A percentile compares a stretch with the other conserved stretches of the same genome.
These are phyloP conservation scores for Blastomyces percursus DNA, from an alignment of 2,329 filamentous ascomycete species.

Conservation along the genomic window DNA sequence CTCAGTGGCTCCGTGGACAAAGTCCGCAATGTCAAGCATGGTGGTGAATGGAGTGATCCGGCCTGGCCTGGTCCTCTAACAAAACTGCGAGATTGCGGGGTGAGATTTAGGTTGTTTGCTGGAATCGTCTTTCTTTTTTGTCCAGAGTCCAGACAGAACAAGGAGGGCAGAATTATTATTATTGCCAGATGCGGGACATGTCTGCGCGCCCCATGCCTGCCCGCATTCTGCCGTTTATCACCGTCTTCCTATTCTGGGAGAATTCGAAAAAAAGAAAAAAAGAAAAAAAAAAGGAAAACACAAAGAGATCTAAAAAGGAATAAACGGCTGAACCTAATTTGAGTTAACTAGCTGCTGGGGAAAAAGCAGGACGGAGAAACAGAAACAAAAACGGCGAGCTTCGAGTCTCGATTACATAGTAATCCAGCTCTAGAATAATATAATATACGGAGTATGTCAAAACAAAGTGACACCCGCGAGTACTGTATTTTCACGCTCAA, in stretches of 20 bases:
- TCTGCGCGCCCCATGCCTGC: background rate
- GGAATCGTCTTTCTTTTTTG: background rate
- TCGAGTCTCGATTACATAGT: background rate
- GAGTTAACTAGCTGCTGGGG: background rate
- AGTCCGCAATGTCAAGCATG: conserved; percentile 70
- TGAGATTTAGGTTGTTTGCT: background rate
- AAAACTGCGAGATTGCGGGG: background rate
- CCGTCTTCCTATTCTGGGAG: no score
- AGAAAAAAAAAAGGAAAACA: no score
- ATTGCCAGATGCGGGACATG: background rate
- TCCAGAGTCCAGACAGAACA: background rate
- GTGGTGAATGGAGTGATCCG: background rate
- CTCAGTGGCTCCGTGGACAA: conserved; percentile 81
- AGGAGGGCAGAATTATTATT: background rate
- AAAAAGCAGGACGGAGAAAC: background rate
- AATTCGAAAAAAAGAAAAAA: no score
- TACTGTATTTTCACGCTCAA: no score
- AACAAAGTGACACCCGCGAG: no score
- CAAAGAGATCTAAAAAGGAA: no score
- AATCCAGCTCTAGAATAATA: background rate
- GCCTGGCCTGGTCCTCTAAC: no score
- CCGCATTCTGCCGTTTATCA: no score
- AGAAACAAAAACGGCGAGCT: no score
- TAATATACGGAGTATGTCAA: no score
- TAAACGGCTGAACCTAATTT: background rate